Conservation (phyloP, 345 rosid species). For the Brassica rapa region DNA sequence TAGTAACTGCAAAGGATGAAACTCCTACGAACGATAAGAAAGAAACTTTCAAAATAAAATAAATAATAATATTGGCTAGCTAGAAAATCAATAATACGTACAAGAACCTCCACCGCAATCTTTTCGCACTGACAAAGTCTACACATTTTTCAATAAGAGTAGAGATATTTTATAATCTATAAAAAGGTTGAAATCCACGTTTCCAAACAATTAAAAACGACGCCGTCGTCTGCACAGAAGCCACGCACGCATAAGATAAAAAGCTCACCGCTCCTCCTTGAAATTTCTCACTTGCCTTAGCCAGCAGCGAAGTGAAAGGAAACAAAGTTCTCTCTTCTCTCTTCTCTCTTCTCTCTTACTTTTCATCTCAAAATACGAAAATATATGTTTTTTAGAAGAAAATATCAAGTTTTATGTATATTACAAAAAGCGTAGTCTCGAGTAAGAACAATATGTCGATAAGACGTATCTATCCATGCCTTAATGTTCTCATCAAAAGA, state of each 20-base stretch:
- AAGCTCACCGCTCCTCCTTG: background rate
- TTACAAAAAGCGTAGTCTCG: background rate
- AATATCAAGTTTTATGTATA: background rate
- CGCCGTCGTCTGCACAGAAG: conserved; percentile 24
- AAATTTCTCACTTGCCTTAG: conserved; percentile 5
- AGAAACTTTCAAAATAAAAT: background rate
- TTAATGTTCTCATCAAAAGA: conserved; percentile 37
- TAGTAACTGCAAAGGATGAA: background rate
- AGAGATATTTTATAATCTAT: background rate
- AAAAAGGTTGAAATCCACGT: conserved; percentile 6
- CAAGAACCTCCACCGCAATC: background rate
- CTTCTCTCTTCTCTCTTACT: background rate
- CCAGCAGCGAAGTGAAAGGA: background rate
- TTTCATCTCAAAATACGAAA: background rate
- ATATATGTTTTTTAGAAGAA: background rate
- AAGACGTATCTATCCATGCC: conserved; percentile 33
- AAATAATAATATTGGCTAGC: background rate
- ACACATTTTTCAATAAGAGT: background rate
- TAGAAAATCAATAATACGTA: background rate
- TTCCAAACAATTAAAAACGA: conserved; percentile 11
- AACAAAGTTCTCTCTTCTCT: conserved; percentile 1
- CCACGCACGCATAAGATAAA: background rate
- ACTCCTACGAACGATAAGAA: background rate
- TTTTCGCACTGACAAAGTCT: conserved; percentile 10
- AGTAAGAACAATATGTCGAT: conserved; percentile 18